Evolutionary conservation across 169 alveolate species (phyloP).

Genomic region (Eimeria acervulina): DNA sequence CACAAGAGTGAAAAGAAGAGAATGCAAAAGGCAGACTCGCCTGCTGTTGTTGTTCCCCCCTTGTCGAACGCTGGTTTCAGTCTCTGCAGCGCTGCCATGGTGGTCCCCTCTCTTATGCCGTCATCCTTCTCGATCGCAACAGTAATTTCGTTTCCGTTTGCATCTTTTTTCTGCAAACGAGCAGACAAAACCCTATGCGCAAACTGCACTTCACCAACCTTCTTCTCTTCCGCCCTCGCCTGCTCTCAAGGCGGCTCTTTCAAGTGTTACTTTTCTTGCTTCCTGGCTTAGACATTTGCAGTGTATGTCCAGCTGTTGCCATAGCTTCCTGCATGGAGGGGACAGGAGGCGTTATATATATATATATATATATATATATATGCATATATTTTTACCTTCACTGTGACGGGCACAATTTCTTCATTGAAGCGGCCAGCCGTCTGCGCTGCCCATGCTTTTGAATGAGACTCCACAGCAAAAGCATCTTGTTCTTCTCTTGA

Average conservation of each 20-base stretch:
- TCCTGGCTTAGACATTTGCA: background rate
- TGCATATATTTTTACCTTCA: conserved; percentile 87
- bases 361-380: too few relatives aligned
- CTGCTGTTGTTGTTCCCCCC: conserved; percentile 96
- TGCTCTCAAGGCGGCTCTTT: background rate
- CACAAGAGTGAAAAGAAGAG: too few relatives aligned
- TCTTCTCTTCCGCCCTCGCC: background rate
- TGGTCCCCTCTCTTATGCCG: conserved; percentile 93
- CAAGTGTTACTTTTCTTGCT: background rate
- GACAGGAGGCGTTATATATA: too few relatives aligned
- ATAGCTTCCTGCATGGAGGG: too few relatives aligned
- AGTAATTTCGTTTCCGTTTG: conserved; percentile 87
- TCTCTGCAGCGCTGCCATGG: conserved; percentile 89
- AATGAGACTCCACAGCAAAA: conserved; percentile 93
- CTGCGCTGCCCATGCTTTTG: conserved; percentile 90
- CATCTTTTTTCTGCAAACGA: conserved; percentile 14
- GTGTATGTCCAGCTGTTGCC: background rate
- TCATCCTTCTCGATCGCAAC: conserved; percentile 91
- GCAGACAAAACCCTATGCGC: background rate
- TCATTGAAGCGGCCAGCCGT: conserved; percentile 85
- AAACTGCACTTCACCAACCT: background rate
- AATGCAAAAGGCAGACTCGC: too few relatives aligned
- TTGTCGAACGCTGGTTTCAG: conserved; percentile 95
- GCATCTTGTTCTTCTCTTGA: conserved; percentile 93
- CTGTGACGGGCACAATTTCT: conserved; percentile 89